Base-by-base conservation (phyloP, 345 rosid species). In the Jatropha curcas region DNA sequence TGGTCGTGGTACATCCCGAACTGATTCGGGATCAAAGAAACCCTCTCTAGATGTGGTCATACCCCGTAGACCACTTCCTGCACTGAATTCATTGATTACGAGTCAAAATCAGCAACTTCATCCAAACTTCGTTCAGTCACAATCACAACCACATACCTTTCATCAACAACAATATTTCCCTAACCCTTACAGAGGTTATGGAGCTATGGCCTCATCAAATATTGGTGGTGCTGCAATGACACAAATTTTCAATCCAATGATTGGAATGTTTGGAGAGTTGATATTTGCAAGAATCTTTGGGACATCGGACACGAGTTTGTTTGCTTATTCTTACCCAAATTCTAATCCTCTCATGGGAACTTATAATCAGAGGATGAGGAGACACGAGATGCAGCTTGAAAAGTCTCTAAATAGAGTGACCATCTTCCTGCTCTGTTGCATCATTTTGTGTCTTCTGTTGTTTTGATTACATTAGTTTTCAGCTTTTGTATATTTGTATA, bases 191-290 rank as follows among this genome's bases (percentile, higher is more conserved):
- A 80, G 84, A 57, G 84, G 77, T 63, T 81, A 75, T 48, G 48
- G 63, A 0, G n/a, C 68, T 33, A 33, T 68, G 63, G 57, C 70
- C 61, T 68, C 78, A n/a, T 37, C 74, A 31, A 62, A 62, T 64
- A 27, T 61, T 22, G 63, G 78, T 1, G 41, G 55, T 60, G 59
- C 78, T 24, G 60, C 87, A 1, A 77, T 76, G 67, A 80, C 80
- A 46, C 85, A 82, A 76, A 66, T 83, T 33, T 77, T 81, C 35
- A 84, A 76, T 74, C 91, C 86, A 2, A 79, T 81, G 76, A 76
- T 86, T 66, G 88, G 86, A 57, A 87, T 81, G 93, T 78, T 91
- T 7, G 90, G 92, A 52, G 95, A 87, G 51, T 45, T 76, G 64
- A 63, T 70, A 28, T 70, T 63, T 45, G 57, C 79, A 1, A 70